Conservation (phyloP, 2,329 filamentous ascomycete species). For the Trichoderma sp. region DNA sequence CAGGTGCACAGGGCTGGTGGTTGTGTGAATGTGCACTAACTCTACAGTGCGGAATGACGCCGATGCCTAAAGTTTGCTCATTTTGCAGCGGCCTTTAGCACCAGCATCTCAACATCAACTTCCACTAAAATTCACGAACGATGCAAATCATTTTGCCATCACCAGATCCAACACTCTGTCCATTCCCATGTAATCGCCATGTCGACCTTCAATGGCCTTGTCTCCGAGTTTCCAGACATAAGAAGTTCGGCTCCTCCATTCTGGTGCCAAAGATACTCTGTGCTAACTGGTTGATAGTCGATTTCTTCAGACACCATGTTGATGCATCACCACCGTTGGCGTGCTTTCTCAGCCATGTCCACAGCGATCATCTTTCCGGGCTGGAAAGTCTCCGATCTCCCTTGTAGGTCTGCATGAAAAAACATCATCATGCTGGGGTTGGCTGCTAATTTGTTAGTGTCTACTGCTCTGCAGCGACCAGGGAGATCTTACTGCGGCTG, state of each 20-base stretch:
- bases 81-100: neutral
- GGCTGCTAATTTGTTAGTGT: slow-evolving; percentile 46
- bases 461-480: slow-evolving; percentile 84
- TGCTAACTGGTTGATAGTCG: slow-evolving; percentile 52
- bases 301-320: slow-evolving; percentile 69
- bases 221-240: slow-evolving; percentile 77
- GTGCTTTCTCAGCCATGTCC: slow-evolving; percentile 88
- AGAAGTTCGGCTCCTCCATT: slow-evolving; percentile 48
- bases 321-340: slow-evolving; percentile 64
- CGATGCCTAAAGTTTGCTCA: neutral
- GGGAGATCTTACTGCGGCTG: slow-evolving; percentile 74
- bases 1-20: neutral
- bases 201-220: slow-evolving; percentile 74
- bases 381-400: slow-evolving; percentile 73
- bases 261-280: neutral
- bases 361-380: slow-evolving; percentile 84
- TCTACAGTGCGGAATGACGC: neutral
- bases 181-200: slow-evolving; percentile 41
- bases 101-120: neutral
- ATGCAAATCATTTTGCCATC: neutral
- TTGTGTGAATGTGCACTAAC: neutral
- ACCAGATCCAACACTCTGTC: neutral
- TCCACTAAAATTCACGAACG: neutral
- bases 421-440: neutral
- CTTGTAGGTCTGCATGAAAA: slow-evolving; percentile 50